Conservation (phyloP, 2,329 filamentous ascomycete species). For the Graphilbum sp. region DNA sequence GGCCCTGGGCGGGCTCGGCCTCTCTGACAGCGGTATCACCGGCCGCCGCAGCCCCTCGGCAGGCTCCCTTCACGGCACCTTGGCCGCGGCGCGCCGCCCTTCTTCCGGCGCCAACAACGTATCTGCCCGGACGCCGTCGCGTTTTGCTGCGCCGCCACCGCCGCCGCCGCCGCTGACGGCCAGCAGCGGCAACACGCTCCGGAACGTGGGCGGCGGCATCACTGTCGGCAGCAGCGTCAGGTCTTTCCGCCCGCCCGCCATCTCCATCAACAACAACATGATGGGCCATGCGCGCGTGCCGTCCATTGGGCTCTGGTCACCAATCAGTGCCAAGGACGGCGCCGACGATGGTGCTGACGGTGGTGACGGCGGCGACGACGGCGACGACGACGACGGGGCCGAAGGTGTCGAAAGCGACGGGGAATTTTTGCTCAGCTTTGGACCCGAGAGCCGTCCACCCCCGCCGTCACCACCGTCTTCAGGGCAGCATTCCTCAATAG, state of each 20-base stretch:
- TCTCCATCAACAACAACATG: constrained; percentile 5
- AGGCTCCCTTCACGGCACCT: too few relatives aligned
- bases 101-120: constrained; percentile 2
- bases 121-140: too few relatives aligned
- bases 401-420: constrained; percentile 29
- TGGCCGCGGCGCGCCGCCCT: too few relatives aligned
- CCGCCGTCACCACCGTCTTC: too few relatives aligned
- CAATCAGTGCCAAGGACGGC: constrained; percentile 18
- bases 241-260: constrained; percentile 12
- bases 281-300: constrained; percentile 19
- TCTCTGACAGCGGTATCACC: constrained; percentile 10
- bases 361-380: constrained; percentile 19
- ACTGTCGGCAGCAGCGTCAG: constrained; percentile 23
- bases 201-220: constrained; percentile 15
- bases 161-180: constrained; percentile 1
- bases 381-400: constrained; percentile 13
- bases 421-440: constrained; percentile 10
- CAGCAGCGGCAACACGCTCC: neutral
- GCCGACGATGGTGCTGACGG: too few relatives aligned
- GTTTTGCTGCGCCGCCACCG: too few relatives aligned
- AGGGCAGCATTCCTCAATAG: too few relatives aligned
- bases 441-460: constrained; percentile 6
- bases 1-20: constrained; percentile 9
- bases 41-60: constrained; percentile 12
- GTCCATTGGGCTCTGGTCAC: constrained; percentile 32